These are phyloP conservation scores for Fusarium nygamai DNA, from an alignment of 2,329 filamentous ascomycete species.

Conservation along the genomic window DNA sequence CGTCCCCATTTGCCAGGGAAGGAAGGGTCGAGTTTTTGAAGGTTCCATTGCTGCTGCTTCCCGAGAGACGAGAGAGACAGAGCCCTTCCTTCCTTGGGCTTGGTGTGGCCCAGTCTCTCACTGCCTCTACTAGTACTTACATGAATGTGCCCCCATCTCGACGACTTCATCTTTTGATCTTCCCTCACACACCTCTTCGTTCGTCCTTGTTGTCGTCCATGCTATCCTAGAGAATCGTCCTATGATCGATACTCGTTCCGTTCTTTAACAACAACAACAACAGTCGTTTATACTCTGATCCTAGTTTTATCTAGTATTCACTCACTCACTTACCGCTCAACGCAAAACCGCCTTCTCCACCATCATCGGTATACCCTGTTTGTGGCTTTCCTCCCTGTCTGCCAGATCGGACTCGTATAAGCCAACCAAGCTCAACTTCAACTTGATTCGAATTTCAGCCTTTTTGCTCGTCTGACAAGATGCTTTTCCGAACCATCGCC, in stretches of 20 bases:
- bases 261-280: slow-evolving; percentile 37
- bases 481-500: slow-evolving; percentile 49
- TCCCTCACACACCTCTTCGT: slow-evolving; percentile 16
- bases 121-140: slow-evolving; percentile 23
- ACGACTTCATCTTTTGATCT: slow-evolving; percentile 17
- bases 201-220: slow-evolving; percentile 23
- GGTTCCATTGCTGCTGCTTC: slow-evolving; percentile 19
- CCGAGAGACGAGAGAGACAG: slow-evolving; percentile 6
- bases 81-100: slow-evolving; percentile 29
- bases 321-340: slow-evolving; percentile 17
- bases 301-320: slow-evolving; percentile 27
- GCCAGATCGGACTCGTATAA: slow-evolving; percentile 26
- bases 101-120: slow-evolving; percentile 4
- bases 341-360: slow-evolving; percentile 30
- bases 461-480: slow-evolving; percentile 37
- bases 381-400: slow-evolving; percentile 38
- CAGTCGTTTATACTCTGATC: slow-evolving; percentile 14
- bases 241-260: slow-evolving; percentile 40
- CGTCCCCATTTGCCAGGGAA: slow-evolving; percentile 24
- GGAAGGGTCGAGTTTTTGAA: slow-evolving; percentile 10
- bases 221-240: slow-evolving; percentile 36
- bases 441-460: slow-evolving; percentile 10
- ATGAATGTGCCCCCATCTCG: slow-evolving; percentile 18
- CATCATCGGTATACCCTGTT: slow-evolving; percentile 29
- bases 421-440: slow-evolving; percentile 1